A percentile compares a stretch with the other conserved stretches of the same genome.
Conservation (phyloP, 2,329 filamentous ascomycete genomes). For the Aspergillus alliaceus region DNA sequence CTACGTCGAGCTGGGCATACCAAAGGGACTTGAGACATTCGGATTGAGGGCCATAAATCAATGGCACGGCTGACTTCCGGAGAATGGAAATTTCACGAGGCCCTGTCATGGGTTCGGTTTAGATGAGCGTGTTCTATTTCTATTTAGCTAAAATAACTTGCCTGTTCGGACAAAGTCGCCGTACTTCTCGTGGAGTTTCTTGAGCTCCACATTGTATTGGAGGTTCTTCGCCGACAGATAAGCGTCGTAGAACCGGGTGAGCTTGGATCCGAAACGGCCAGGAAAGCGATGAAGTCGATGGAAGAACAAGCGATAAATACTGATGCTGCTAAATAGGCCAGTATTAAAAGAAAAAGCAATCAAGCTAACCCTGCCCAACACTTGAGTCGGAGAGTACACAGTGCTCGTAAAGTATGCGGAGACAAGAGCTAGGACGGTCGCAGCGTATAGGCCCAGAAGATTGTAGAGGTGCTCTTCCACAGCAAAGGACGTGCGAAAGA, state of each 20-base stretch:
- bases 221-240: slow-evolving; percentile 26
- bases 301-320: slow-evolving; percentile 29
- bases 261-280: slow-evolving; percentile 8
- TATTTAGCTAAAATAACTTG: slow-evolving; percentile 1
- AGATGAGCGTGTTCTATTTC: background rate
- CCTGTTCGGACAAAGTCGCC: slow-evolving; percentile 37
- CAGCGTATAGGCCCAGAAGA: background rate
- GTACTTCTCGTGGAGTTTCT: slow-evolving; percentile 30
- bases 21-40: slow-evolving; percentile 13
- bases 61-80: slow-evolving; percentile 8
- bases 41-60: slow-evolving; percentile 11
- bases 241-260: slow-evolving; percentile 30
- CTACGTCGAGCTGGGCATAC: slow-evolving; percentile 12
- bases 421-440: background rate
- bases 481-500: background rate
- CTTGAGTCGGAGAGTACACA: background rate
- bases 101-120: background rate
- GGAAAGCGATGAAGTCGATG: slow-evolving; percentile 16
- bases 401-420: background rate
- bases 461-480: background rate
- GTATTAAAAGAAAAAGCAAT: background rate
- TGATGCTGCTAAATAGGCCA: background rate
- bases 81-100: slow-evolving; percentile 12
- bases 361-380: background rate
- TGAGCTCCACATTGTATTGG: slow-evolving; percentile 30